Evolutionary conservation across 2,329 filamentous ascomycete species (phyloP).

Genomic region (Elsinoe ampelina): DNA sequence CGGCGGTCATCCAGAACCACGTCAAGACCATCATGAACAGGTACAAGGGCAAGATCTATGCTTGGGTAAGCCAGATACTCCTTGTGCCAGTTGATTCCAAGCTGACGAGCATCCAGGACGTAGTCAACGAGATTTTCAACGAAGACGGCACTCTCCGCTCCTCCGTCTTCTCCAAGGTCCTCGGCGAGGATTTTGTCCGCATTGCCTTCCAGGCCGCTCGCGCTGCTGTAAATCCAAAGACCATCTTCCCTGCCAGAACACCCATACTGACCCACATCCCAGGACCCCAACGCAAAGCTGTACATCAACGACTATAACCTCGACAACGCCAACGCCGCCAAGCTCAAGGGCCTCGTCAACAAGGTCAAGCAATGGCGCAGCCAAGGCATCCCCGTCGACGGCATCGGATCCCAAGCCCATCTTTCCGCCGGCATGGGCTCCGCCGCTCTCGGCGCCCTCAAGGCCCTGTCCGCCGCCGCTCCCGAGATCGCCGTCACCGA

Average conservation of each 20-base stretch:
- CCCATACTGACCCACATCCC: not conserved
- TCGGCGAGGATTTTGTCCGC: conserved; percentile 22
- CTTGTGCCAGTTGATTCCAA: conserved; percentile 22
- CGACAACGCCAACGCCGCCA: conserved; percentile 20
- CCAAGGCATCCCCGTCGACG: conserved; percentile 27
- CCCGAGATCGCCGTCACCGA: conserved; percentile 55
- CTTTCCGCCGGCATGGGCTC: conserved; percentile 30
- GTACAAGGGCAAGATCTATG: conserved; percentile 27
- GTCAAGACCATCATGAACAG: conserved; percentile 31
- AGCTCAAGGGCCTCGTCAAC: conserved; percentile 19
- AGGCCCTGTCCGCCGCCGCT: conserved; percentile 37
- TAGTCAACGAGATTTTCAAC: conserved; percentile 15
- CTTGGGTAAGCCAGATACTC: not conserved
- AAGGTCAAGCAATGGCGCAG: conserved; percentile 21
- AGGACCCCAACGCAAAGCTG: conserved; percentile 20
- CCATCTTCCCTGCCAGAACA: not conserved
- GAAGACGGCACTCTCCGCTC: conserved; percentile 22
- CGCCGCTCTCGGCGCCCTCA: conserved; percentile 10
- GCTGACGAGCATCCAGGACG: conserved; percentile 15
- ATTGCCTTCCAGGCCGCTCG: conserved; percentile 22
- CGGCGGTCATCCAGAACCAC: conserved; percentile 34
- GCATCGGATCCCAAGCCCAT: conserved; percentile 45
- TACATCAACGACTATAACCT: conserved; percentile 27
- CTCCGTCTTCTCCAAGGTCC: conserved; percentile 21
- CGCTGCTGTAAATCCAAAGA: not conserved